Percentiles rank a stretch among this genome's conserved stretches.
phyloP scores from a whole-genome alignment of 805 yeast species.

The Maudiozyma turicensis region DNA sequence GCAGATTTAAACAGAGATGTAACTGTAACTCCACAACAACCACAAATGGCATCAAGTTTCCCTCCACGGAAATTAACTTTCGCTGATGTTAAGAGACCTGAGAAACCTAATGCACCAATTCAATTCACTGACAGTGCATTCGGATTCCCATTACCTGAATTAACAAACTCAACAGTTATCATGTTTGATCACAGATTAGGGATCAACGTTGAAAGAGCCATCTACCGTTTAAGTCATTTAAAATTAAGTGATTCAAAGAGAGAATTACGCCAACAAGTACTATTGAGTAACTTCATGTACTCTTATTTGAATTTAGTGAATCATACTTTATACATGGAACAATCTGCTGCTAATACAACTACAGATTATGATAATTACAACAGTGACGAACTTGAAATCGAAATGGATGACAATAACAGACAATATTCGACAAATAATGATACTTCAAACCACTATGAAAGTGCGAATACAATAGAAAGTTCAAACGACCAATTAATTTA shows the following conservation, averaged over 20 bases:
- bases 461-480: neutral
- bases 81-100: slow-evolving; percentile 29
- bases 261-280: slow-evolving; percentile 83
- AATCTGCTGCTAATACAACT: slow-evolving; percentile 32
- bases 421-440: neutral
- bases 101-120: slow-evolving; percentile 45
- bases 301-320: slow-evolving; percentile 91
- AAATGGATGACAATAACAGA: slow-evolving; percentile 1
- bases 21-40: neutral
- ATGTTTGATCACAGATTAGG: slow-evolving; percentile 86
- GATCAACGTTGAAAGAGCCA: slow-evolving; percentile 91
- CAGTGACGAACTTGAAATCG: neutral
- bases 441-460: neutral
- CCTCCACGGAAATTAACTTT: slow-evolving; percentile 30
- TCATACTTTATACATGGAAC: slow-evolving; percentile 75
- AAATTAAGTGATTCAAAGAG: slow-evolving; percentile 91
- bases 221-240: slow-evolving; percentile 83
- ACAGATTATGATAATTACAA: neutral
- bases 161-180: slow-evolving; percentile 62
- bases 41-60: slow-evolving; percentile 6
- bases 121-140: slow-evolving; percentile 70
- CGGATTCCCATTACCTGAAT: slow-evolving; percentile 80
- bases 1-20: too few species aligned
- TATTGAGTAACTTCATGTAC: slow-evolving; percentile 93
- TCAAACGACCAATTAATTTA: neutral